Conservation (phyloP, 148 eudicot genomes). For the Silene latifolia region DNA sequence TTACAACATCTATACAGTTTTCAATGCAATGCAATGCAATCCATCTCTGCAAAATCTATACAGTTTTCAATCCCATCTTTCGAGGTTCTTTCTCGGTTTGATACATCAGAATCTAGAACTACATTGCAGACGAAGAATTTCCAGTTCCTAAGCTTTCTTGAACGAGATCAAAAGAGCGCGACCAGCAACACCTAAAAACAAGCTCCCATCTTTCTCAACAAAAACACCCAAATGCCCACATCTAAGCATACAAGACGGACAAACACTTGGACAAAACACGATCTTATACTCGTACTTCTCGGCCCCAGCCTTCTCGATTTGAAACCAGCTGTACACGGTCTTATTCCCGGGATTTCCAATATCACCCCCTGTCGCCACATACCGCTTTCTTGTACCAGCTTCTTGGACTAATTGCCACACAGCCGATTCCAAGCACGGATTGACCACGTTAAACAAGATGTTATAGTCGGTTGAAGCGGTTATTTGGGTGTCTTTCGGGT, state of each 20-base stretch:
- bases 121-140: too few species aligned
- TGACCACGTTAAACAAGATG: conserved; percentile 33
- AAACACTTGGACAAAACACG: conserved; percentile 53
- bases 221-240: conserved; percentile 45
- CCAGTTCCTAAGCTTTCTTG: conserved; percentile 27
- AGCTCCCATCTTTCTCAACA: conserved; percentile 28
- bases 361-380: conserved; percentile 40
- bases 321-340: conserved; percentile 49
- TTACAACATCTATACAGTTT: background rate
- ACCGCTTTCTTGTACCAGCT: conserved; percentile 26
- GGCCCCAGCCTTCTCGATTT: conserved; percentile 32
- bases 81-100: too few species aligned
- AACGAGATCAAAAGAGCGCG: conserved; percentile 40
- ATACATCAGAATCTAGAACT: too few species aligned
- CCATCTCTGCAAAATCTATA: background rate
- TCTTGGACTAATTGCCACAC: conserved; percentile 38
- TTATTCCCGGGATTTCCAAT: conserved; percentile 38
- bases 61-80: too few species aligned
- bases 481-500: conserved; percentile 21
- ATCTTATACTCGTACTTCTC: conserved; percentile 39
- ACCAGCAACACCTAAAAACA: conserved; percentile 40
- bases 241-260: conserved; percentile 39
- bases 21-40: background rate
- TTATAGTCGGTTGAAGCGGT: conserved; percentile 34
- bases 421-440: conserved; percentile 33